A percentile compares a stretch with the other conserved stretches of the same genome.
Evolutionary conservation across 306 rosid genomes (phyloP).

Genomic region (Luffa aegyptiaca): DNA sequence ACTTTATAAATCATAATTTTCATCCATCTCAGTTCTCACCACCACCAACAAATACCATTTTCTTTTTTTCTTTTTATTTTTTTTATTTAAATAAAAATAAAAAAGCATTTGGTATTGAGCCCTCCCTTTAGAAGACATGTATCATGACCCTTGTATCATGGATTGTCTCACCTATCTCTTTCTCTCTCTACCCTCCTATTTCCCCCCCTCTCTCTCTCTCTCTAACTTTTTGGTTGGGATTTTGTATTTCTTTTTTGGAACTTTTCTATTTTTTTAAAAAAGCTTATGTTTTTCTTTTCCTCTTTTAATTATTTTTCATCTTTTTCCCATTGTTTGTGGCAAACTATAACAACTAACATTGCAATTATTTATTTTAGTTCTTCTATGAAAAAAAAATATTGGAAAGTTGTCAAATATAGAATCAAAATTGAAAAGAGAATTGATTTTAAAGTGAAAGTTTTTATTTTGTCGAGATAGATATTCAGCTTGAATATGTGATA

Average conservation of each 20-base stretch:
- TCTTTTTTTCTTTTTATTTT: neutral
- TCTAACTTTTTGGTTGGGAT: neutral
- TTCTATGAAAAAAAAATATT: too few relatives aligned
- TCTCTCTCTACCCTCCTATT: conserved; percentile 8
- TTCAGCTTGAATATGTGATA: too few relatives aligned
- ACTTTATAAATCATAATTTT: conserved; percentile 31
- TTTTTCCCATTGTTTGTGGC: neutral
- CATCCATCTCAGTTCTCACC: conserved; percentile 35
- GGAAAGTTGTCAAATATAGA: neutral
- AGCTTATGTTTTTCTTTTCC: neutral
- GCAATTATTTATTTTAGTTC: neutral
- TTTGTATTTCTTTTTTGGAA: conserved; percentile 3
- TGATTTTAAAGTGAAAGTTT: neutral
- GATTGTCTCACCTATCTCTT: conserved; percentile 49
- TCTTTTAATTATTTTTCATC: neutral
- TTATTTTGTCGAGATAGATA: neutral
- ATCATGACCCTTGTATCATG: conserved; percentile 65
- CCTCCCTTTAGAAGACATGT: conserved; percentile 63
- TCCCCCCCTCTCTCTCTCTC: conserved; percentile 11
- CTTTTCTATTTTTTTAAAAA: neutral
- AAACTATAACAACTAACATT: neutral
- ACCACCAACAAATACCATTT: conserved; percentile 5
- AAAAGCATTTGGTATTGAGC: conserved; percentile 38
- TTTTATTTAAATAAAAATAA: neutral
- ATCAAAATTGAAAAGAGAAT: neutral